These are phyloP conservation scores for Calonectria pseudoturangicola DNA, from an alignment of 2,329 filamentous ascomycete genomes.

Conservation along the genomic window DNA sequence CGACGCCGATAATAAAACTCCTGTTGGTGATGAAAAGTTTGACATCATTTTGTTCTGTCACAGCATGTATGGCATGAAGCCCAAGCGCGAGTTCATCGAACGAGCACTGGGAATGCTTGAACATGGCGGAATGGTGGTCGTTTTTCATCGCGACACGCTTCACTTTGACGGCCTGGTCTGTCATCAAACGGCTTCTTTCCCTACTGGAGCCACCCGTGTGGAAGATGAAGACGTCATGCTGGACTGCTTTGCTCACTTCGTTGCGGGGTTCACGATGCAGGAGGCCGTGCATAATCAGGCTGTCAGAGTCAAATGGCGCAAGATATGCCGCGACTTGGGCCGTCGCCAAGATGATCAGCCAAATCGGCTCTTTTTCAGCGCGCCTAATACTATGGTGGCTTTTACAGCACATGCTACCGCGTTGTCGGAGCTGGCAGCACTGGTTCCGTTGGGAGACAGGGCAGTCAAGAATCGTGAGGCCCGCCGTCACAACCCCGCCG, in stretches of 20 bases:
- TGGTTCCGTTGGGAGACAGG: slow-evolving; percentile 61
- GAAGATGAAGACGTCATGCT: slow-evolving; percentile 66
- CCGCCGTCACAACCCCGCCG: slow-evolving; percentile 63
- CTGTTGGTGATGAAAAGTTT: slow-evolving; percentile 62
- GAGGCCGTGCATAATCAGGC: slow-evolving; percentile 55
- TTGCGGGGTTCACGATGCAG: slow-evolving; percentile 66
- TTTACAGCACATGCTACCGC: slow-evolving; percentile 68
- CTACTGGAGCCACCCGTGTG: slow-evolving; percentile 65
- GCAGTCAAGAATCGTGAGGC: slow-evolving; percentile 73
- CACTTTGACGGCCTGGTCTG: slow-evolving; percentile 68
- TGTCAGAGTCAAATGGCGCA: slow-evolving; percentile 66
- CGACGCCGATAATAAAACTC: slow-evolving; percentile 43
- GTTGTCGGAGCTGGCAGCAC: slow-evolving; percentile 64
- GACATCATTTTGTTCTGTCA: slow-evolving; percentile 78
- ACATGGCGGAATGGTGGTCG: slow-evolving; percentile 66
- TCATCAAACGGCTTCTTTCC: slow-evolving; percentile 67
- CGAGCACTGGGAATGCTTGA: slow-evolving; percentile 68
- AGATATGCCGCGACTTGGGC: slow-evolving; percentile 70
- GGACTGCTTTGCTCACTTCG: slow-evolving; percentile 71
- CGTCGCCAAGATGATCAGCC: slow-evolving; percentile 60
- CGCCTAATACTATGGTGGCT: slow-evolving; percentile 69
- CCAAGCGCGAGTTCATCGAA: slow-evolving; percentile 67
- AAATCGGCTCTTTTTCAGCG: slow-evolving; percentile 66
- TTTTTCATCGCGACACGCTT: slow-evolving; percentile 74
- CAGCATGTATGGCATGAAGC: slow-evolving; percentile 77